Percentiles rank a stretch among this genome's conserved stretches.
Conservation (phyloP, 1,284 basidiomycete genomes). For the Ustilago nuda region DNA sequence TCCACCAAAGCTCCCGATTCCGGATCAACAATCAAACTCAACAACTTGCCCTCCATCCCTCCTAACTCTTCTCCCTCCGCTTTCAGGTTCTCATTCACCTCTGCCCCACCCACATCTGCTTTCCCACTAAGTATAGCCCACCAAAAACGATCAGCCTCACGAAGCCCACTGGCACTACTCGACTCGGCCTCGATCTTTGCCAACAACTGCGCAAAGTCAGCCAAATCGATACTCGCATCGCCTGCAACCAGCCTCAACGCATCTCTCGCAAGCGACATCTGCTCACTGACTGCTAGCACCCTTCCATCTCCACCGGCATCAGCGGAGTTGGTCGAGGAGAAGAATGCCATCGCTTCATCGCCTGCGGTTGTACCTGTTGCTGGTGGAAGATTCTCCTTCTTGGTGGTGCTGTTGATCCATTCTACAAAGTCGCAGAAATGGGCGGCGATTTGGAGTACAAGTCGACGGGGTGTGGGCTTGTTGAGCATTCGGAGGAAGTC, state of each 20-base stretch:
- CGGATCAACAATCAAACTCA: constrained; percentile 29
- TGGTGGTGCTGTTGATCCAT: constrained; percentile 36
- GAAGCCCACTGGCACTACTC: constrained; percentile 1
- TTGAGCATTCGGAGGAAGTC: constrained; percentile 37
- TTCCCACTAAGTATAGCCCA: constrained; percentile 31
- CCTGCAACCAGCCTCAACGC: constrained; percentile 21
- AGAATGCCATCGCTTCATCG: constrained; percentile 21
- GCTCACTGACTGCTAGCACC: constrained; percentile 44
- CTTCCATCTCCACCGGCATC: constrained; percentile 7
- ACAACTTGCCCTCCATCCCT: constrained; percentile 20
- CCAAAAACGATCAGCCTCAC: constrained; percentile 34
- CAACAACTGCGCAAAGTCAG: constrained; percentile 31
- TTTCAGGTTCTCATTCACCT: constrained; percentile 2
- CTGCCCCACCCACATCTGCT: background rate
- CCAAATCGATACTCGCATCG: constrained; percentile 26
- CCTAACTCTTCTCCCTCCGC: constrained; percentile 12
- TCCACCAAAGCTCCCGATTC: constrained; percentile 40
- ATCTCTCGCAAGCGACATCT: constrained; percentile 46
- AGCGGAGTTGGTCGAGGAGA: constrained; percentile 11
- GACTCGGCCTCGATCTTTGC: constrained; percentile 23
- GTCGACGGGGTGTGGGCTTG: constrained; percentile 37
- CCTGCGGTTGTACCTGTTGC: constrained; percentile 4
- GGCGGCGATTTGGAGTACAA: constrained; percentile 29
- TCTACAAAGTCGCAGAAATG: constrained; percentile 46
- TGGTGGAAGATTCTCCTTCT: constrained; percentile 40